Evolutionary conservation across 108 stramenopile genomes (phyloP).

Genomic region (Chaetoceros tenuissimus): DNA sequence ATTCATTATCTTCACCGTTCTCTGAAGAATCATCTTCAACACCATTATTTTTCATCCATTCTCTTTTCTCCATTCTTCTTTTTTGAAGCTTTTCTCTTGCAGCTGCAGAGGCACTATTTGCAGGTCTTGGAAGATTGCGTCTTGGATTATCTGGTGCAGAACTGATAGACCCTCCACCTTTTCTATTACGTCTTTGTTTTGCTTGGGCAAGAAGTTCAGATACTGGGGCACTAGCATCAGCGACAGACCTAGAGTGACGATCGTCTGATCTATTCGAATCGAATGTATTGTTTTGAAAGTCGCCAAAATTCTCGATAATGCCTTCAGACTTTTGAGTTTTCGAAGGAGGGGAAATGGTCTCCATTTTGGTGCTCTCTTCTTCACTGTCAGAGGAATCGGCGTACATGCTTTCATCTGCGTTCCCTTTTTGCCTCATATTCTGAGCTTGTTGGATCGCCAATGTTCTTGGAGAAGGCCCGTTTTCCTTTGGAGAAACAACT

Average conservation of each 20-base stretch:
- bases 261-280: neutral
- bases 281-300: constrained; percentile 25
- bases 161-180: constrained; percentile 48
- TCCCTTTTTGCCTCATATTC: constrained; percentile 2
- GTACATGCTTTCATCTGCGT: neutral
- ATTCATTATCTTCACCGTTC: constrained; percentile 44
- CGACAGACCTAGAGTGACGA: neutral
- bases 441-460: neutral
- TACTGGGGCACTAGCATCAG: constrained; percentile 20
- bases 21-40: constrained; percentile 16
- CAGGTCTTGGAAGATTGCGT: neutral
- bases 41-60: constrained; percentile 3
- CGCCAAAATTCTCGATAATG: constrained; percentile 30
- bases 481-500: neutral
- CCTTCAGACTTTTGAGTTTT: neutral
- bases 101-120: constrained; percentile 3
- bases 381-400: neutral
- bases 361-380: constrained; percentile 1
- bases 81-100: constrained; percentile 43
- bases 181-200: constrained; percentile 12
- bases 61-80: constrained; percentile 27
- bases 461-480: neutral
- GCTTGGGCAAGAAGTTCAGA: constrained; percentile 46
- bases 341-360: constrained; percentile 1
- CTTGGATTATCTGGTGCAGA: constrained; percentile 45